phyloP scores from a whole-genome alignment of 441 rosid species.

The Brassica balearica region DNA sequence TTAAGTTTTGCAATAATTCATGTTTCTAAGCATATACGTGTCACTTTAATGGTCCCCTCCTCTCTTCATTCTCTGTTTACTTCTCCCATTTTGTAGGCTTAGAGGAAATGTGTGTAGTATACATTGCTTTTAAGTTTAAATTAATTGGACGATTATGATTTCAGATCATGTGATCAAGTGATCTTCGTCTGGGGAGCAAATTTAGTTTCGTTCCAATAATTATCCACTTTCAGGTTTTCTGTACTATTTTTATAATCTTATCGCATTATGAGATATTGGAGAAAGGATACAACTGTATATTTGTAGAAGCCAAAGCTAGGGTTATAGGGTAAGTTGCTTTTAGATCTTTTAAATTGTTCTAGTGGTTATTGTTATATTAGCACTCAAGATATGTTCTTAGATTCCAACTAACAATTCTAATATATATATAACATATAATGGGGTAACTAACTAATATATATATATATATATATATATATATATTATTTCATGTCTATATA shows the following conservation, averaged over 20 bases:
- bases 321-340: constrained; percentile 40
- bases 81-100: constrained; percentile 46
- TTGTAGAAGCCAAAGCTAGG: constrained; percentile 15
- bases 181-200: constrained; percentile 37
- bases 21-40: constrained; percentile 30
- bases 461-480: neutral
- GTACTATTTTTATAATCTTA: constrained; percentile 21
- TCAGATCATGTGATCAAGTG: constrained; percentile 43
- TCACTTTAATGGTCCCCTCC: constrained; percentile 37
- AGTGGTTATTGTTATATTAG: constrained; percentile 18
- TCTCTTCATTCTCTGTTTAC: constrained; percentile 14
- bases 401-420: constrained; percentile 30
- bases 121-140: too few species aligned
- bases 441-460: neutral
- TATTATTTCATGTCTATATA: neutral
- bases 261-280: constrained; percentile 1
- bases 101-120: constrained; percentile 16
- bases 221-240: constrained; percentile 24
- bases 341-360: constrained; percentile 25
- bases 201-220: constrained; percentile 40
- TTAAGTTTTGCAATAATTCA: constrained; percentile 41
- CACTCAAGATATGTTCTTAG: constrained; percentile 20
- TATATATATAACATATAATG: neutral
- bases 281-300: constrained; percentile 3
- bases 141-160: constrained; percentile 40